phyloP scores from a whole-genome alignment of 208 protist species.

The Hexamita inflata region DNA sequence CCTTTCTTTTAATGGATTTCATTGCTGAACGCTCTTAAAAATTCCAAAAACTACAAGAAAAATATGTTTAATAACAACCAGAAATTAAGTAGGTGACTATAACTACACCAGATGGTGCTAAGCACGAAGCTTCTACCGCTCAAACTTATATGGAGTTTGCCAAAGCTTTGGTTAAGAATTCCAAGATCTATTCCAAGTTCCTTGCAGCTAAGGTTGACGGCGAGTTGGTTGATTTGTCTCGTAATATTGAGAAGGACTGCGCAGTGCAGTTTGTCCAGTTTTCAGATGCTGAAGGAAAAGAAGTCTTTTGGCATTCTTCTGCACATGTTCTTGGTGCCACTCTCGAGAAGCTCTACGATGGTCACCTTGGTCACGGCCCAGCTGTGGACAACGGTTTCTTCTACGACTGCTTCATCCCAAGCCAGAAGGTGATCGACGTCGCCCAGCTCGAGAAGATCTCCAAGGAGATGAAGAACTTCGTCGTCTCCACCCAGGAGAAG shows the following conservation, averaged over 20 bases:
- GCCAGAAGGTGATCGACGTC: neutral
- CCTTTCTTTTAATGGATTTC: too few relatives aligned
- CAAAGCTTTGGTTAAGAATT: neutral
- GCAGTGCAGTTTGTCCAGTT: conserved; percentile 17
- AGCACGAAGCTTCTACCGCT: neutral
- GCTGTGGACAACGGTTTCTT: conserved; percentile 74
- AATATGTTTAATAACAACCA: too few relatives aligned
- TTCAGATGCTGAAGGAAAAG: conserved; percentile 48
- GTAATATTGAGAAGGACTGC: neutral
- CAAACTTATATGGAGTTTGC: neutral
- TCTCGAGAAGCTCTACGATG: conserved; percentile 73
- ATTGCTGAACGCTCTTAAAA: too few relatives aligned
- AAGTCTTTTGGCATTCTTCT: conserved; percentile 96
- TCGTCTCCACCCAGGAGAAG: conserved; percentile 31
- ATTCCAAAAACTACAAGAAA: too few relatives aligned
- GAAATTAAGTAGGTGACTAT: too few relatives aligned
- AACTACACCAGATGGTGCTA: neutral
- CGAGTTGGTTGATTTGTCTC: conserved; percentile 3
- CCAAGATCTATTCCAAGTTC: conserved; percentile 21
- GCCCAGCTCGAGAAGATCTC: conserved; percentile 52
- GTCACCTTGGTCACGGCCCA: conserved; percentile 76
- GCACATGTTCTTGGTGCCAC: conserved; percentile 95
- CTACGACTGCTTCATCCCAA: conserved; percentile 61
- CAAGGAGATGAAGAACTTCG: conserved; percentile 64
- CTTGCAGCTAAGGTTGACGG: conserved; percentile 1